These are phyloP conservation scores for Tetradesmus lagerheimii DNA, from an alignment of 139 green algal genomes.

Conservation along the genomic window DNA sequence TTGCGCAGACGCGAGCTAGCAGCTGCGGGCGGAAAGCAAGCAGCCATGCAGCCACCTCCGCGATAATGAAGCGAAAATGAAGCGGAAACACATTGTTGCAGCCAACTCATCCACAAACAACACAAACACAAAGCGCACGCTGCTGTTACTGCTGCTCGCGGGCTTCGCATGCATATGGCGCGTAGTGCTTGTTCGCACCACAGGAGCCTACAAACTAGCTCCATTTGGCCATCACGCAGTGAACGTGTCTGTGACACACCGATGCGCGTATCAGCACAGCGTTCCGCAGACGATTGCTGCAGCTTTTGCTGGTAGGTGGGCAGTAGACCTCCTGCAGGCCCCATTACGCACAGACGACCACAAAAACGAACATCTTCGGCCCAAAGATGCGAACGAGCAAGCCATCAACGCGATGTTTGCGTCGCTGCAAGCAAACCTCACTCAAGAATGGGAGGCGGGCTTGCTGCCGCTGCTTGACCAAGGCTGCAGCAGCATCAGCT, in stretches of 20 bases:
- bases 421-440: background rate
- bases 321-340: background rate
- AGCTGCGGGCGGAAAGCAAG: background rate
- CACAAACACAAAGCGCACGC: background rate
- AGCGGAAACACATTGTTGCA: background rate
- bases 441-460: background rate
- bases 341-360: background rate
- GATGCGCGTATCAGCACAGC: background rate
- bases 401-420: background rate
- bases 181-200: background rate
- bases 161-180: background rate
- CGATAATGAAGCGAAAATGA: background rate
- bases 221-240: background rate
- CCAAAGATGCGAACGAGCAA: background rate
- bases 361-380: background rate
- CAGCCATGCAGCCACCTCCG: background rate
- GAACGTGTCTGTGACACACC: background rate
- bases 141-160: background rate
- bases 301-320: background rate
- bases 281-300: background rate
- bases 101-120: background rate
- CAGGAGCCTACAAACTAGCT: background rate
- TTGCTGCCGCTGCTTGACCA: background rate
- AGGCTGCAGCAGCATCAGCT: background rate
- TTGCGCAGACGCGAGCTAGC: background rate